A percentile compares a stretch with the other conserved stretches of the same genome.
Evolutionary conservation across 345 rosid genomes (phyloP).

Genomic region (Brassica carinata): DNA sequence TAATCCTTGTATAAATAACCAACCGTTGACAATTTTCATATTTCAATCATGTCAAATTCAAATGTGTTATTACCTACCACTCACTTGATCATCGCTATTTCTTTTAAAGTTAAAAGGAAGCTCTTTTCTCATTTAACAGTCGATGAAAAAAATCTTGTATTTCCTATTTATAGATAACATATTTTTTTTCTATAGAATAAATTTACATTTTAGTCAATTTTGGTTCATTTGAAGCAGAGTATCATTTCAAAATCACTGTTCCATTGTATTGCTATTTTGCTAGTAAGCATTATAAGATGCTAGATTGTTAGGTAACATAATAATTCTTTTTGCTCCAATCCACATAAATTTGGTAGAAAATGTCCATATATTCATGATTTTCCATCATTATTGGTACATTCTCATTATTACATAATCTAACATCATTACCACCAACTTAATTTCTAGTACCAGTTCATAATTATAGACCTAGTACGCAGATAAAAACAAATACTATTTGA

Average conservation of each 20-base stretch:
- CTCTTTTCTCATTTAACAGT: neutral
- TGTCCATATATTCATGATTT: slow-evolving; percentile 7
- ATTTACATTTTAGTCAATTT: neutral
- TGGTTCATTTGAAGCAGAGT: neutral
- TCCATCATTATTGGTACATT: slow-evolving; percentile 37
- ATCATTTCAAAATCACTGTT: neutral
- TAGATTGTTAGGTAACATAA: slow-evolving; percentile 24
- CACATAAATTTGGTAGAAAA: slow-evolving; percentile 28
- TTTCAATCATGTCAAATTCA: neutral
- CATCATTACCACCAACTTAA: slow-evolving; percentile 43
- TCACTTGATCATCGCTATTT: neutral
- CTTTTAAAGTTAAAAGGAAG: neutral
- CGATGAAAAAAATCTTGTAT: neutral
- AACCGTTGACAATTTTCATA: neutral
- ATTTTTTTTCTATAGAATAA: neutral
- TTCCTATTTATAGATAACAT: neutral
- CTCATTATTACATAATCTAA: slow-evolving; percentile 33
- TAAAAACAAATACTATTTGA: slow-evolving; percentile 5
- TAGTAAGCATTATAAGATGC: slow-evolving; percentile 18
- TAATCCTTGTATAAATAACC: neutral
- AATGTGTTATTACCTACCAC: neutral
- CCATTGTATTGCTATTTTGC: neutral
- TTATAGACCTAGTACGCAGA: neutral
- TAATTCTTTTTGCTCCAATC: slow-evolving; percentile 7
- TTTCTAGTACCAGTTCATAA: slow-evolving; percentile 30